phyloP scores from a whole-genome alignment of 352 stramenopile genomes.

The Phytophthora colocasiae region DNA sequence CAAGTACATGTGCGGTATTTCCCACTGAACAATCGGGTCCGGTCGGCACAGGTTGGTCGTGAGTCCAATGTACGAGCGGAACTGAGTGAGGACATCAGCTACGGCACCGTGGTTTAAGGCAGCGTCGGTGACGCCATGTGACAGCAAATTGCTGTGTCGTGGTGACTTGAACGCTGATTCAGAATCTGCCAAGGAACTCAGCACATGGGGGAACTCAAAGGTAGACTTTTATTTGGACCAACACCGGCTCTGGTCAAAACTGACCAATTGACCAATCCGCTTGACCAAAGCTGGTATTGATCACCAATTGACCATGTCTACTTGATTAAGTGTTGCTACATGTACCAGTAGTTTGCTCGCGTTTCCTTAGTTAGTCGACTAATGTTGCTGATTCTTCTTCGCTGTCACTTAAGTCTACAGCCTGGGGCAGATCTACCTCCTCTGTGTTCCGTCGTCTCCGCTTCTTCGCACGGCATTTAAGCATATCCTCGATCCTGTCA shows the following conservation, averaged over 20 bases:
- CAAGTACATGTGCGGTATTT: constrained; percentile 51
- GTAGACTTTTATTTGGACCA: too few species aligned
- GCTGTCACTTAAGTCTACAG: too few species aligned
- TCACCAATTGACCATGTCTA: too few species aligned
- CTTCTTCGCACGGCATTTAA: neutral
- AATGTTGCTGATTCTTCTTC: too few species aligned
- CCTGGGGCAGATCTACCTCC: too few species aligned
- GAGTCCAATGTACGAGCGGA: constrained; percentile 47
- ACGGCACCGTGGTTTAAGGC: constrained; percentile 40
- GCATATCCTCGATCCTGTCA: neutral
- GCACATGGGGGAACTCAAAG: constrained; percentile 50
- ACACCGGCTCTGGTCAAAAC: too few species aligned
- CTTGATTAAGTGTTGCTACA: too few species aligned
- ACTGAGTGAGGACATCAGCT: constrained; percentile 41
- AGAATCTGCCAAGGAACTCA: constrained; percentile 29
- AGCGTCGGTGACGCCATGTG: constrained; percentile 31
- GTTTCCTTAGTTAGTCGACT: too few species aligned
- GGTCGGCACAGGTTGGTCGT: constrained; percentile 18
- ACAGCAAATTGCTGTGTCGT: constrained; percentile 38
- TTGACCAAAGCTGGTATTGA: too few species aligned
- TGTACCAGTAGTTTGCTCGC: too few species aligned
- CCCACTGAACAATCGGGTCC: constrained; percentile 40
- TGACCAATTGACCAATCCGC: too few species aligned
- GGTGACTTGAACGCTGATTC: constrained; percentile 27
- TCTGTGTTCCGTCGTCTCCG: too few species aligned